Conservation (phyloP, 805 yeast species). For the Ogataea kodamae region DNA sequence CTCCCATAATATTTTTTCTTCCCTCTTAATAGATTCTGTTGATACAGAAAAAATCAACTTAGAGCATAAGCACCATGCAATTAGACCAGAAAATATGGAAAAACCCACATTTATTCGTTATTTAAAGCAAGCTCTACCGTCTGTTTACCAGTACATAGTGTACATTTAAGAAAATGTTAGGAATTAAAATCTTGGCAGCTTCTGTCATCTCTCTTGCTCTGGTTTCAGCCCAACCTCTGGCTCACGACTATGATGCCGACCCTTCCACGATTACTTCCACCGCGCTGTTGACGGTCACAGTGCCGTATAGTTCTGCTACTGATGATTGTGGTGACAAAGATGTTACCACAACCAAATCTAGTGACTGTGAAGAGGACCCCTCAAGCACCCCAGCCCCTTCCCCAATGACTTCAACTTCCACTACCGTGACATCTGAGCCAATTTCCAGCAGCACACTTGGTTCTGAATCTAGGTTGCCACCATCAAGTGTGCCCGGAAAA, state of each 20-base stretch:
- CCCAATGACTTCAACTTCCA: not conserved
- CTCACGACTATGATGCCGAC: constrained; percentile 4
- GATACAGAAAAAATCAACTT: constrained; percentile 5
- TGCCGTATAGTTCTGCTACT: constrained; percentile 1
- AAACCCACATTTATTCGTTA: too few relatives aligned
- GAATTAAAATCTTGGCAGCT: constrained; percentile 9
- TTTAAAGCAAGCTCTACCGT: constrained; percentile 1
- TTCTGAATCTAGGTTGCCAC: not conserved
- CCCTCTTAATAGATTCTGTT: constrained; percentile 4
- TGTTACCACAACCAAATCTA: constrained; percentile 2
- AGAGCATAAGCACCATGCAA: too few relatives aligned
- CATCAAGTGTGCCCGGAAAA: constrained; percentile 2
- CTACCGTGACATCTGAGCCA: not conserved
- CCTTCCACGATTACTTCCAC: constrained; percentile 8
- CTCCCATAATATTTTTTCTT: too few relatives aligned
- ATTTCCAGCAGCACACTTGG: not conserved
- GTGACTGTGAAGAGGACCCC: constrained; percentile 4
- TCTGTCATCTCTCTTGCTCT: constrained; percentile 5
- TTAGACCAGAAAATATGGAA: constrained; percentile 8
- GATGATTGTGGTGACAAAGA: constrained; percentile 6
- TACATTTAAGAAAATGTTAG: constrained; percentile 4
- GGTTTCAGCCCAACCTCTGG: constrained; percentile 6
- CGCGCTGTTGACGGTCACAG: constrained; percentile 6
- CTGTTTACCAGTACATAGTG: not conserved
- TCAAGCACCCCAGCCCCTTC: constrained; percentile 1